These are phyloP conservation scores for Trametes punicea DNA, from an alignment of 768 basidiomycete species.

Conservation along the genomic window DNA sequence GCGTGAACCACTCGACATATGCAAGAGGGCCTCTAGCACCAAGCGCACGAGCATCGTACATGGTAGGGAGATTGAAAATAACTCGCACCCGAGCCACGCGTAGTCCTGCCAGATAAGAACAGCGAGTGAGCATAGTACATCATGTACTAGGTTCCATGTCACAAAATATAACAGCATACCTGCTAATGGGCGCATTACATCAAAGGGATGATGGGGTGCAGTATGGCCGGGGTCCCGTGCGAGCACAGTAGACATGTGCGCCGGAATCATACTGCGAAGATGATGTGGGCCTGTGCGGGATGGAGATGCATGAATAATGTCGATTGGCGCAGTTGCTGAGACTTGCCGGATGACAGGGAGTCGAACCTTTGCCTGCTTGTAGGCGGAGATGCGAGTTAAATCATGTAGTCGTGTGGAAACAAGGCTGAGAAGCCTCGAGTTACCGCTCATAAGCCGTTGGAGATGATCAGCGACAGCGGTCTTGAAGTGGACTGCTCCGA, in stretches of 20 bases:
- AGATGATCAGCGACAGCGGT: not conserved
- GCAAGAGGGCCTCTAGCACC: not conserved
- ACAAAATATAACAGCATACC: not conserved
- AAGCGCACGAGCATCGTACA: not conserved
- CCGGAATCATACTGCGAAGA: not conserved
- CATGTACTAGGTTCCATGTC: not conserved
- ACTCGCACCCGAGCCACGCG: constrained; percentile 6
- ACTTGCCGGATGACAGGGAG: constrained; percentile 2
- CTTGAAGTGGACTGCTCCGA: not conserved
- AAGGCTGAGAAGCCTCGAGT: not conserved
- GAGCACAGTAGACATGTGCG: constrained; percentile 1
- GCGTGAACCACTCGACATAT: constrained; percentile 12
- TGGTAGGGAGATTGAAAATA: not conserved
- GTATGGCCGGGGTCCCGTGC: not conserved
- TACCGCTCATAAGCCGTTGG: not conserved
- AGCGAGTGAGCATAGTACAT: too few relatives aligned
- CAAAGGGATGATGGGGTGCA: not conserved
- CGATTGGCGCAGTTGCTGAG: not conserved
- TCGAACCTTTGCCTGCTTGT: not conserved
- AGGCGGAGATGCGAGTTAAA: not conserved
- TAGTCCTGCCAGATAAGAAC: not conserved
- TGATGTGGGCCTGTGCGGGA: not conserved
- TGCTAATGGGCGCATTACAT: not conserved
- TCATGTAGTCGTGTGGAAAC: not conserved
- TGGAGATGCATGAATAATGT: constrained; percentile 3